phyloP scores from a whole-genome alignment of 164 flowering plant genomes.

The Macadamia tetraphylla region DNA sequence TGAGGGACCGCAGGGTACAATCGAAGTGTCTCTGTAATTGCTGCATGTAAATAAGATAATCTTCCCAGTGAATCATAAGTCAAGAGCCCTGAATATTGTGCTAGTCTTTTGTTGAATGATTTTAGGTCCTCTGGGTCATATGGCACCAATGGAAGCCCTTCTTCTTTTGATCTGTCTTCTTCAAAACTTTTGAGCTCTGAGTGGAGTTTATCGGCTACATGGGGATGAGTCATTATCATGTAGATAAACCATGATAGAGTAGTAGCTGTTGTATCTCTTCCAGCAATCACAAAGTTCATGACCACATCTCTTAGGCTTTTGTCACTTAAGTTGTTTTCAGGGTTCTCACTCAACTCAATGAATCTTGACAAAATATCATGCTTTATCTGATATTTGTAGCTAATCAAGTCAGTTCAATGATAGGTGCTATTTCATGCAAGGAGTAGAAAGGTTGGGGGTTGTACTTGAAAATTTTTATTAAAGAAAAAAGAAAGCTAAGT shows the following conservation, averaged over 20 bases:
- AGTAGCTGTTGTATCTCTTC: constrained; percentile 89
- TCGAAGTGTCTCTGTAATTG: constrained; percentile 85
- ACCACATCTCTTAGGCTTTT: constrained; percentile 87
- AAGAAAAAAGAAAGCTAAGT: too few relatives aligned
- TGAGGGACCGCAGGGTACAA: constrained; percentile 96
- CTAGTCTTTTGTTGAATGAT: constrained; percentile 46
- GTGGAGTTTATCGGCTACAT: constrained; percentile 62
- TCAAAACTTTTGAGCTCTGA: constrained; percentile 60
- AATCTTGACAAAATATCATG: constrained; percentile 86
- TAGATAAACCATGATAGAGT: constrained; percentile 88
- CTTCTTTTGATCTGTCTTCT: constrained; percentile 50
- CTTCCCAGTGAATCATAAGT: constrained; percentile 73
- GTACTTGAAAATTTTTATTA: too few relatives aligned
- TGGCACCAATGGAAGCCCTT: constrained; percentile 36
- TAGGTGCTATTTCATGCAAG: too few relatives aligned
- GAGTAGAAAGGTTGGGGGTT: too few relatives aligned
- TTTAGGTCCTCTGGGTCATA: constrained; percentile 30
- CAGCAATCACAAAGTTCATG: constrained; percentile 91
- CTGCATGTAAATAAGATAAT: constrained; percentile 72
- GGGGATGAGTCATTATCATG: constrained; percentile 63
- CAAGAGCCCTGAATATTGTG: constrained; percentile 54
- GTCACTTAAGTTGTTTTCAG: constrained; percentile 56
- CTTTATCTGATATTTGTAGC: constrained; percentile 40
- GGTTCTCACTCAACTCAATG: constrained; percentile 62
- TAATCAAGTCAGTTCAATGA: neutral